These are phyloP conservation scores for Heritiera fomes DNA, from an alignment of 345 rosid species.

Conservation along the genomic window DNA sequence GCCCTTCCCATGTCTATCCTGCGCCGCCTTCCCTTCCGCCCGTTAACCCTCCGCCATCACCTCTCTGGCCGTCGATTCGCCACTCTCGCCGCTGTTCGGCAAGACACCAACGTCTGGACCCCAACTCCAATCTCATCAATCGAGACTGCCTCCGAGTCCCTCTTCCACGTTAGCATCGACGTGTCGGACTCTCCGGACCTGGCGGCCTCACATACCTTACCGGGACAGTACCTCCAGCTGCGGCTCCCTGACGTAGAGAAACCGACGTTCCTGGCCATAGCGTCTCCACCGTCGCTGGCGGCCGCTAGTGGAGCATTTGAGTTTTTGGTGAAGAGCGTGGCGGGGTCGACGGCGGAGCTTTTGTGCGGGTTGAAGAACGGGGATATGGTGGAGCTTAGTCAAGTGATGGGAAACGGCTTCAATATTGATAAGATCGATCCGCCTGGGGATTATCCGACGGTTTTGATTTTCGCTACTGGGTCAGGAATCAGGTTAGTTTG, in stretches of 20 bases:
- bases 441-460: conserved; percentile 59
- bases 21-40: conserved; percentile 47
- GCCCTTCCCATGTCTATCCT: conserved; percentile 69
- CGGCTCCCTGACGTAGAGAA: conserved; percentile 64
- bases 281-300: conserved; percentile 76
- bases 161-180: conserved; percentile 80
- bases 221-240: conserved; percentile 94
- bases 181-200: conserved; percentile 75
- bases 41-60: conserved; percentile 29
- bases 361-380: conserved; percentile 77
- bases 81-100: conserved; percentile 61
- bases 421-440: conserved; percentile 62
- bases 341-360: conserved; percentile 90
- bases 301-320: conserved; percentile 64
- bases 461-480: conserved; percentile 92
- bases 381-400: conserved; percentile 81
- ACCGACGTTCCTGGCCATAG: conserved; percentile 82
- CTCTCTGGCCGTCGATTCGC: conserved; percentile 42
- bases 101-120: conserved; percentile 75
- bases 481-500: conserved; percentile 78
- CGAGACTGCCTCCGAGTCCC: conserved; percentile 74
- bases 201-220: conserved; percentile 53
- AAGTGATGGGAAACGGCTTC: conserved; percentile 80
- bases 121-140: conserved; percentile 62
- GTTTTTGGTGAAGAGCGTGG: conserved; percentile 79